Evolutionary conservation across 805 yeast genomes (phyloP).

Genomic region (Starmerella potacharoeniae): DNA sequence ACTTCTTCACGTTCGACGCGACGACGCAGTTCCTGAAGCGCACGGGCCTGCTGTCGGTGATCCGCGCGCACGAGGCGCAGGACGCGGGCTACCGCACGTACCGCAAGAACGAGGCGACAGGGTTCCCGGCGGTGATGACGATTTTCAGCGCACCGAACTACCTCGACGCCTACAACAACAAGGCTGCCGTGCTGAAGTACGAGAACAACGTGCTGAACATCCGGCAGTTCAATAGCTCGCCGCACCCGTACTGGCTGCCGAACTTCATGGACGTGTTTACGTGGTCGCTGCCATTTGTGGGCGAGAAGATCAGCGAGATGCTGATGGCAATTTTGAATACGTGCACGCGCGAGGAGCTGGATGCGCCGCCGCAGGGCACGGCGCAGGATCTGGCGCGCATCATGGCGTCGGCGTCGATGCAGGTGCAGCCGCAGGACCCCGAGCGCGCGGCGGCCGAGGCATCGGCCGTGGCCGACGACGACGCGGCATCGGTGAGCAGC

Average conservation of each 20-base stretch:
- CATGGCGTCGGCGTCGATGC: slow-evolving; percentile 18
- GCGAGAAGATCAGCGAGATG: slow-evolving; percentile 92
- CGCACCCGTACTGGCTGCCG: slow-evolving; percentile 96
- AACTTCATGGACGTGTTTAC: slow-evolving; percentile 95
- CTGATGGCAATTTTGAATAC: slow-evolving; percentile 78
- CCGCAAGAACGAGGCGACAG: slow-evolving; percentile 67
- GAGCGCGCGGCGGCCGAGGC: slow-evolving; percentile 13
- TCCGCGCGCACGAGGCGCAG: slow-evolving; percentile 96
- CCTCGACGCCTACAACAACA: slow-evolving; percentile 81
- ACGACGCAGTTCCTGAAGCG: slow-evolving; percentile 65
- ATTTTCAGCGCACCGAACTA: slow-evolving; percentile 94
- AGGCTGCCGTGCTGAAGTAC: slow-evolving; percentile 88
- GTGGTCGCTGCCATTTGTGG: slow-evolving; percentile 96
- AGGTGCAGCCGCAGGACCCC: slow-evolving; percentile 5
- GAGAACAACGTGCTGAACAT: slow-evolving; percentile 90
- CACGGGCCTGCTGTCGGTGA: slow-evolving; percentile 70
- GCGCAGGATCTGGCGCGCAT: slow-evolving; percentile 13
- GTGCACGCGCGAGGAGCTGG: slow-evolving; percentile 90
- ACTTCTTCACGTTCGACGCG: slow-evolving; percentile 74
- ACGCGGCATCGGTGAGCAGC: neutral
- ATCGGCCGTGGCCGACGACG: neutral
- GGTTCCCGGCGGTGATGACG: slow-evolving; percentile 82
- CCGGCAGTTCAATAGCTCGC: slow-evolving; percentile 81
- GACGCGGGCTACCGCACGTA: slow-evolving; percentile 96
- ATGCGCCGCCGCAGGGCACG: slow-evolving; percentile 22